Evolutionary conservation across 2,329 filamentous ascomycete species (phyloP), one percentile per base, ranked within the genome.

Genomic region (Diaporthe sp.): DNA sequence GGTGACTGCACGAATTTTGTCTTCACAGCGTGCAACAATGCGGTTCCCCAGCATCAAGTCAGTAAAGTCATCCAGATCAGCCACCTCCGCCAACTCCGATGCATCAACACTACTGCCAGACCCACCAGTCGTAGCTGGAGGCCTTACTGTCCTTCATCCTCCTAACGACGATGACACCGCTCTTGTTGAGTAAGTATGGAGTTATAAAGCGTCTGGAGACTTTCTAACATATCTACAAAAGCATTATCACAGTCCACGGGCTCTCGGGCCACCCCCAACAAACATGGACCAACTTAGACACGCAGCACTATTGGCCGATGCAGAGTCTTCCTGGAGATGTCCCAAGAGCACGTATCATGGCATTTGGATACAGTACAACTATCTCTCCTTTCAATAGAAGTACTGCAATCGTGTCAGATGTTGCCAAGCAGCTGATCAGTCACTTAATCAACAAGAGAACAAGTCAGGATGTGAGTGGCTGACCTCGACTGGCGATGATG

Each of bases 361-460:
- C 69, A 8, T 71, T 52, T 17, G 69, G 69, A 25, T 61, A 61
- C 40, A 71, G 22, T 22, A 52, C 69, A 17, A 50, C 54, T 22
- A 4, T 71, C 12, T 61, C 54, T 4, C 55, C 69, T 3, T 52
- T 71, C 25, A 45, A 52, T 33, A 40, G n/a, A 7, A 71, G 42
- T 28, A 71, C 69, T n/a, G 69, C 55, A 6, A 50, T 71, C 15
- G 57, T 71, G 35, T 61, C 55, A 8, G 55, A 71, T 28, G 57
- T 71, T 50, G 54, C 69, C 30, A 71, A 50, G 55, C 55, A 71
- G 52, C 30, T 71, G 3, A 52, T 61, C 30, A 61, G 55, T 15
- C 69, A 71, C 7, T 22, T 71, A 19, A 60, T 60, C 42, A 71
- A 71, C 30, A 71, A 71, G 55, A 60, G 69, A 47, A 71, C 13